Evolutionary conservation across 2,329 filamentous ascomycete genomes (phyloP).

Genomic region (Trichoderma afroharzianum): DNA sequence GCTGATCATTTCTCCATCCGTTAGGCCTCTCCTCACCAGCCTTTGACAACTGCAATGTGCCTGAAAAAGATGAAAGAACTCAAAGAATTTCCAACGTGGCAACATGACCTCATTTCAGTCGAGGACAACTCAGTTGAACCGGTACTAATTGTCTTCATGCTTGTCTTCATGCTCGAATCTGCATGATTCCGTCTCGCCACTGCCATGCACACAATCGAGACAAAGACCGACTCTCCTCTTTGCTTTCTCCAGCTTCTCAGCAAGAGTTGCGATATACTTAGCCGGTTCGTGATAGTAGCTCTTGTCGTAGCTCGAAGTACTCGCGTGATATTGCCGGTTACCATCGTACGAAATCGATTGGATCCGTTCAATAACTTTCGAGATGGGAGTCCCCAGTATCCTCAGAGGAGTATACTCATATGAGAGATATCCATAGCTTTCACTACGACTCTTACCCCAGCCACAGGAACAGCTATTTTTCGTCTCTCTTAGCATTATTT

Average conservation of each 20-base stretch:
- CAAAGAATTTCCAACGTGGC: not conserved
- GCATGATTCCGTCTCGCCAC: not conserved
- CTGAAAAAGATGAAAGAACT: not conserved
- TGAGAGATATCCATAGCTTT: not conserved
- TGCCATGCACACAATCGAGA: not conserved
- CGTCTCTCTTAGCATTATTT: not conserved
- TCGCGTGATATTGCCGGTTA: not conserved
- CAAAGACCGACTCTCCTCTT: not conserved
- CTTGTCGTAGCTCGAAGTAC: not conserved
- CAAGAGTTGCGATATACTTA: not conserved
- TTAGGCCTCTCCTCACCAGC: not conserved
- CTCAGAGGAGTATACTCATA: not conserved
- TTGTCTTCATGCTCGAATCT: not conserved
- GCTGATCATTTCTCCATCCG: not conserved
- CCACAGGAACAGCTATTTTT: not conserved
- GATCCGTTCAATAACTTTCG: not conserved
- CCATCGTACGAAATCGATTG: not conserved
- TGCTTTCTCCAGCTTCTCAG: not conserved
- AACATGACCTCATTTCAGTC: not conserved
- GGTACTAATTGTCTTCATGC: not conserved
- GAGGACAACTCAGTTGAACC: not conserved
- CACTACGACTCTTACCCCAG: not conserved
- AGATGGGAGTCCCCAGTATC: not conserved
- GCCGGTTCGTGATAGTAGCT: not conserved
- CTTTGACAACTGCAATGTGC: not conserved